Conservation (phyloP, 2,329 filamentous ascomycete species). For the Tolypocladium album region DNA sequence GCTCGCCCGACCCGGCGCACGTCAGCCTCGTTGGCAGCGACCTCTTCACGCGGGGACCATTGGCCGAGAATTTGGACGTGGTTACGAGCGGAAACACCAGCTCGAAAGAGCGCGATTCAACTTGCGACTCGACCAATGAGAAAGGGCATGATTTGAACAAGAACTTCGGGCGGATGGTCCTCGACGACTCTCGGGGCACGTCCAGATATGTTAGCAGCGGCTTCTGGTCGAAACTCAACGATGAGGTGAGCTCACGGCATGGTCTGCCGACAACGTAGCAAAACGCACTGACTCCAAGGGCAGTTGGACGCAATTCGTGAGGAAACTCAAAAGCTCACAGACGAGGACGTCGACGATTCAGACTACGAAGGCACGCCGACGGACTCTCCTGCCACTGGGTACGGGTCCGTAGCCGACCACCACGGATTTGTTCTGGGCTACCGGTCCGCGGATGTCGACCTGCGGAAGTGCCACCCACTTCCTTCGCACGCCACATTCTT, state of each 20-base stretch:
- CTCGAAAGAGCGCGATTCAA: slow-evolving; percentile 14
- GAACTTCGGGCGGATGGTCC: slow-evolving; percentile 56
- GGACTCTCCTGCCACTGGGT: slow-evolving; percentile 23
- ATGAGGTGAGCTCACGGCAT: slow-evolving; percentile 43
- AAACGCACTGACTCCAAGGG: background rate
- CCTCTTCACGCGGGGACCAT: slow-evolving; percentile 3
- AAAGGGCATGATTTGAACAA: slow-evolving; percentile 20
- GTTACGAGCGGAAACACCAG: slow-evolving; percentile 4
- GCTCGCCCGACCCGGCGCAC: slow-evolving; percentile 15
- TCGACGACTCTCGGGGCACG: slow-evolving; percentile 57
- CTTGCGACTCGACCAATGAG: slow-evolving; percentile 23
- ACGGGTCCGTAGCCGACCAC: slow-evolving; percentile 35
- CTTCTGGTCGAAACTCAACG: slow-evolving; percentile 67
- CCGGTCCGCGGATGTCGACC: slow-evolving; percentile 57
- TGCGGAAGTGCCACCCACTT: slow-evolving; percentile 53
- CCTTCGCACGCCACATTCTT: slow-evolving; percentile 55
- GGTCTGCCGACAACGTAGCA: background rate
- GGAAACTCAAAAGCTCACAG: slow-evolving; percentile 35
- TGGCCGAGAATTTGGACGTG: slow-evolving; percentile 4
- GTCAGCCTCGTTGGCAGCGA: background rate
- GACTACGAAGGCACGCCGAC: slow-evolving; percentile 50
- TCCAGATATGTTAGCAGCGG: slow-evolving; percentile 66
- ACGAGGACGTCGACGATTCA: slow-evolving; percentile 38
- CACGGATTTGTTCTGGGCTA: slow-evolving; percentile 67
- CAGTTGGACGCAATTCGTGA: slow-evolving; percentile 32